Evolutionary conservation across 257 asterid species (phyloP), one percentile per base, ranked within the genome.

Genomic region (Forsythia suspensa): DNA sequence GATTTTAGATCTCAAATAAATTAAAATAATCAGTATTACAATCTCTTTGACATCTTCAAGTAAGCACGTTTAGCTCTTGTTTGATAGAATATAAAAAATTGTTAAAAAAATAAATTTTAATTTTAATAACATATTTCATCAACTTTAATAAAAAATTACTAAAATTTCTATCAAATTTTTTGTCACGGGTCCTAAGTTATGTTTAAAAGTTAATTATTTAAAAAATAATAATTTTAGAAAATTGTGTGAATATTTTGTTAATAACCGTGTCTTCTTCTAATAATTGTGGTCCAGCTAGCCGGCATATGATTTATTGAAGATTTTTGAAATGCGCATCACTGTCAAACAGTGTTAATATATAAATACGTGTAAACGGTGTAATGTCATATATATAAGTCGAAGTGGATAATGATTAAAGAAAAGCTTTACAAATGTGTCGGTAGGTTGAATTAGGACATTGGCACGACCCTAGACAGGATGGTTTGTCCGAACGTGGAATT

Each of bases 341-440:
- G 2, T 61, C 69, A 61, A 24, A 20, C 67, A 7, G 4, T 61
- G 37, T 20, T 3, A 21, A 2, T 46, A 29, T 24, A 55, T 18
- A 18, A 55, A 55, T 12, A 18, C 4, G 37, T 37, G 72, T 29
- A 29, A 29, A 29, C 2, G 34, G 2, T 0, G 34, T 10, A 68
- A 3, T 7, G n/a, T 13, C 57, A 48, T 4, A 4, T 4, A 48
- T 4, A 24, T 46, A 29, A 1, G 34, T 48, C 57, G 11, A 48
- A 5, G 4, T 12, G 57, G n/a, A 6, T 12, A 48, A 12, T 71
- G 36, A 37, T 71, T 71, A 21, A 39, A 42, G 11, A 37, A 42
- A 16, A 20, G 6, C 36, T 24, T 41, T 71, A 21, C 48, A 61
- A 74, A 79, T 20, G 73, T 42, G 80, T 82, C 82, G 85, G 85